phyloP scores from a whole-genome alignment of 2,329 filamentous ascomycete species.

The Botryotinia convoluta region DNA sequence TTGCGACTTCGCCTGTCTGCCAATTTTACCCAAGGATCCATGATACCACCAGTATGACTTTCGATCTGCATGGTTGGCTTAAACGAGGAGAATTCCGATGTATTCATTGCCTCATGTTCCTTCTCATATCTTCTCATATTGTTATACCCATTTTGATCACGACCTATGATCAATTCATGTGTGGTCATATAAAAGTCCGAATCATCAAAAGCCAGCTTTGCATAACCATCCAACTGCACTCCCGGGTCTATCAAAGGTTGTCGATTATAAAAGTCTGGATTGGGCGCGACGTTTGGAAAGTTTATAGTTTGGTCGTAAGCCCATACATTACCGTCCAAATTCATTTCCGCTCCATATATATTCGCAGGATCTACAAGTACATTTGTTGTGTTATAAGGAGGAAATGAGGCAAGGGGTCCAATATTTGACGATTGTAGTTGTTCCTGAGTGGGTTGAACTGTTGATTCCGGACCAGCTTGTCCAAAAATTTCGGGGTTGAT shows the following conservation, averaged over 20 bases:
- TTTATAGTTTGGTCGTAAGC: background rate
- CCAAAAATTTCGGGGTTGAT: background rate
- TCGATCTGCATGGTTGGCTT: slow-evolving; percentile 58
- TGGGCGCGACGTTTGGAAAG: background rate
- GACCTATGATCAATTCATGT: slow-evolving; percentile 68
- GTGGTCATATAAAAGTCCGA: slow-evolving; percentile 78
- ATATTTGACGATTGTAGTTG: background rate
- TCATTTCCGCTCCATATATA: background rate
- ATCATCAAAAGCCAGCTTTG: slow-evolving; percentile 67
- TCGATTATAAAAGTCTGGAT: background rate
- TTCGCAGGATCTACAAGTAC: background rate
- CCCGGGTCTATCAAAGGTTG: background rate
- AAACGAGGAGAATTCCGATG: slow-evolving; percentile 47
- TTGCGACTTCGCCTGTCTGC: slow-evolving; percentile 13
- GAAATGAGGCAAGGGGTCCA: background rate
- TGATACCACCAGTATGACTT: slow-evolving; percentile 67
- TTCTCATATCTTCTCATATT: slow-evolving; percentile 6
- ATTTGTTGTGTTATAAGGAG: background rate
- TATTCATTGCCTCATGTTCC: slow-evolving; percentile 39
- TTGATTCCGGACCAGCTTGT: background rate
- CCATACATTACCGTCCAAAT: background rate
- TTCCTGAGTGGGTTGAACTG: background rate
- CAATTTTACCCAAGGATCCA: slow-evolving; percentile 36
- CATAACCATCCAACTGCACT: slow-evolving; percentile 39
- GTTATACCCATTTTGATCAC: slow-evolving; percentile 51